These are phyloP conservation scores for Incumbomyces delicatus DNA, from an alignment of 2,329 filamentous ascomycete genomes.

Conservation along the genomic window DNA sequence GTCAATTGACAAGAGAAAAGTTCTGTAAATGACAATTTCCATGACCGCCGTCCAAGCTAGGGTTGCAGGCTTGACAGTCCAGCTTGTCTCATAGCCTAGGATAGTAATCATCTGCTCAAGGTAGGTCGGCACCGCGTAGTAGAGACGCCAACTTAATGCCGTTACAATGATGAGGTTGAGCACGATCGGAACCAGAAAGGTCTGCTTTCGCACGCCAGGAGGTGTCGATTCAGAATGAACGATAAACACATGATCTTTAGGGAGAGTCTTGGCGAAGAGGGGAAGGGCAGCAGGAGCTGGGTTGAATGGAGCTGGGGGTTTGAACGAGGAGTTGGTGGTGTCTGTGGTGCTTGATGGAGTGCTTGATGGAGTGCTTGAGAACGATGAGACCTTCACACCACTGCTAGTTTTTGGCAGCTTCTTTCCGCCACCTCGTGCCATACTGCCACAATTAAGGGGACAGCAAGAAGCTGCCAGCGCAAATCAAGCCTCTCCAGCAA, in stretches of 20 bases:
- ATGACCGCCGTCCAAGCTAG: slow-evolving; percentile 49
- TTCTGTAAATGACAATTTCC: slow-evolving; percentile 50
- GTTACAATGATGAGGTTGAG: slow-evolving; percentile 62
- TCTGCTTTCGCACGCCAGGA: slow-evolving; percentile 63
- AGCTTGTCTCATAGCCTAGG: slow-evolving; percentile 56
- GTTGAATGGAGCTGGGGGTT: slow-evolving; percentile 16
- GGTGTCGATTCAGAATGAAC: slow-evolving; percentile 69
- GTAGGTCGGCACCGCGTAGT: slow-evolving; percentile 63
- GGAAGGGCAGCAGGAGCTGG: slow-evolving; percentile 13
- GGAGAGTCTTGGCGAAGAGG: slow-evolving; percentile 55
- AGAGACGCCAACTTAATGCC: slow-evolving; percentile 59
- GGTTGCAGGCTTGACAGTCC: slow-evolving; percentile 51
- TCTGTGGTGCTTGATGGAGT: neutral
- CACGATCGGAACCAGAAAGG: slow-evolving; percentile 68
- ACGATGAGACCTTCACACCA: neutral
- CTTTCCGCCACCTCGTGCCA: slow-evolving; percentile 5
- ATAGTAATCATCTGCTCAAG: slow-evolving; percentile 53
- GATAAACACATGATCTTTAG: slow-evolving; percentile 66
- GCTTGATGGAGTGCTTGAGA: neutral
- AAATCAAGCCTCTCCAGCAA: neutral
- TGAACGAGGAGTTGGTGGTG: slow-evolving; percentile 2
- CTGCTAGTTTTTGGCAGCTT: neutral
- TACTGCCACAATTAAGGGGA: slow-evolving; percentile 1
- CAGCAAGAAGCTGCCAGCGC: neutral
- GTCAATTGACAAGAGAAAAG: slow-evolving; percentile 61